Evolutionary conservation across 345 rosid genomes (phyloP).

Genomic region (Excoecaria agallocha): DNA sequence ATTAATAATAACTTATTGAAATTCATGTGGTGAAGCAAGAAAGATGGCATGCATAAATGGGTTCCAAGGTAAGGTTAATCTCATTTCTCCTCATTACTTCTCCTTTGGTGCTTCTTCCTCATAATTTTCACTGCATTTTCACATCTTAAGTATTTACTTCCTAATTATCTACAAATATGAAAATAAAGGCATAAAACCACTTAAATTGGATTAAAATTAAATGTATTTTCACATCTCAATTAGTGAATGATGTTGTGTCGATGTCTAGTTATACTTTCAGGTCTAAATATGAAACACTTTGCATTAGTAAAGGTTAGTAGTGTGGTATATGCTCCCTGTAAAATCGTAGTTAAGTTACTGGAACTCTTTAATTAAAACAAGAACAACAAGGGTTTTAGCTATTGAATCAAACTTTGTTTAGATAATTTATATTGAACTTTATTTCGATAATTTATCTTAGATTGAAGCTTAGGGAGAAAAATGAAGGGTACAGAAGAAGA

Average conservation of each 20-base stretch:
- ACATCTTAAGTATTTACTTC: not conserved
- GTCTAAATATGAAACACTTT: too few species aligned
- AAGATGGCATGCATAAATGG: slow-evolving; percentile 49
- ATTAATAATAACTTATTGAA: not conserved
- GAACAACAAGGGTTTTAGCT: slow-evolving; percentile 27
- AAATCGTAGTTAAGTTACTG: not conserved
- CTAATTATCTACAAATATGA: not conserved
- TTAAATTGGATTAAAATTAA: too few species aligned
- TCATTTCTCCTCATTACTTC: slow-evolving; percentile 66
- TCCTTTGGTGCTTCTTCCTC: slow-evolving; percentile 54
- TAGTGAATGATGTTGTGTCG: too few species aligned
- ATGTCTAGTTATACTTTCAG: too few species aligned
- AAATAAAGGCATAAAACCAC: too few species aligned
- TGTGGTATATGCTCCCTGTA: too few species aligned
- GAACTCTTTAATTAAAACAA: not conserved
- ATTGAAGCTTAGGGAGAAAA: not conserved
- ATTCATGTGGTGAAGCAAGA: slow-evolving; percentile 53
- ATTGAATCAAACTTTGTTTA: too few species aligned
- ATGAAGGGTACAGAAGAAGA: slow-evolving; percentile 85
- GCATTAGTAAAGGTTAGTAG: too few species aligned
- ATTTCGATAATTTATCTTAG: not conserved
- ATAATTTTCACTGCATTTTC: slow-evolving; percentile 46
- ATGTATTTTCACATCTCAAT: too few species aligned
- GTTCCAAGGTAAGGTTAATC: slow-evolving; percentile 65
- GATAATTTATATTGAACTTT: too few species aligned